phyloP scores from a whole-genome alignment of 768 basidiomycete species.

The Rubroboletus pulcherrimus region DNA sequence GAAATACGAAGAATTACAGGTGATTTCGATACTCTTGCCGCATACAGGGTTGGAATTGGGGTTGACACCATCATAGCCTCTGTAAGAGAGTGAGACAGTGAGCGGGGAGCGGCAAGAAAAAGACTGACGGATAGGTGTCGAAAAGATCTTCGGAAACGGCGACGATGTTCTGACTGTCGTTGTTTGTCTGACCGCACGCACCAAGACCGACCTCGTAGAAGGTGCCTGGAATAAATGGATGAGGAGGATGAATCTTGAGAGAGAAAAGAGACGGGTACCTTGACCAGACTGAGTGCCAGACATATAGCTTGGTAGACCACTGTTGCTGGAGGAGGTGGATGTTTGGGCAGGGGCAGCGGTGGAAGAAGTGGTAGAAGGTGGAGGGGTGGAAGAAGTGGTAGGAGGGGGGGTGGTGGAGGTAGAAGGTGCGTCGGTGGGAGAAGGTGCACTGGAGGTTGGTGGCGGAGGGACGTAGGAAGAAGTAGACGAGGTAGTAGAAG shows the following conservation, averaged over 20 bases:
- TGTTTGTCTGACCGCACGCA: slow-evolving; percentile 39
- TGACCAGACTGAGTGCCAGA: slow-evolving; percentile 49
- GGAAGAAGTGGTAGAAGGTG: slow-evolving; percentile 3
- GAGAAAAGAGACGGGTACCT: slow-evolving; percentile 26
- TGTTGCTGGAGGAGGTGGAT: slow-evolving; percentile 6
- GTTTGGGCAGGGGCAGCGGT: slow-evolving; percentile 15
- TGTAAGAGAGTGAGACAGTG: slow-evolving; percentile 23
- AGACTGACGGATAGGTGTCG: slow-evolving; percentile 34
- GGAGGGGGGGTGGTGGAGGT: slow-evolving; percentile 1
- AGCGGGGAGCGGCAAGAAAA: background rate
- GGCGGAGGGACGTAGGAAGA: background rate
- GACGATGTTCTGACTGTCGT: slow-evolving; percentile 28
- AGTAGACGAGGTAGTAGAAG: background rate
- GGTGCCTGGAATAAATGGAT: slow-evolving; percentile 25
- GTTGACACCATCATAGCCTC: slow-evolving; percentile 54
- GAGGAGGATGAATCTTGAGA: background rate
- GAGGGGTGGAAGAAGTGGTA: background rate
- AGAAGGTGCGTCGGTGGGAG: background rate
- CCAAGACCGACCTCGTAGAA: slow-evolving; percentile 36
- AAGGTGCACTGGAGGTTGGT: background rate
- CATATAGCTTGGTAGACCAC: slow-evolving; percentile 37
- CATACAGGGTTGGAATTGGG: slow-evolving; percentile 80
- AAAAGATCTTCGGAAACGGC: slow-evolving; percentile 35
- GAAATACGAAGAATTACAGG: slow-evolving; percentile 41
- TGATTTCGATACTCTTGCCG: slow-evolving; percentile 38